Conservation (phyloP, 345 rosid genomes). For the Kandelia obovata region DNA sequence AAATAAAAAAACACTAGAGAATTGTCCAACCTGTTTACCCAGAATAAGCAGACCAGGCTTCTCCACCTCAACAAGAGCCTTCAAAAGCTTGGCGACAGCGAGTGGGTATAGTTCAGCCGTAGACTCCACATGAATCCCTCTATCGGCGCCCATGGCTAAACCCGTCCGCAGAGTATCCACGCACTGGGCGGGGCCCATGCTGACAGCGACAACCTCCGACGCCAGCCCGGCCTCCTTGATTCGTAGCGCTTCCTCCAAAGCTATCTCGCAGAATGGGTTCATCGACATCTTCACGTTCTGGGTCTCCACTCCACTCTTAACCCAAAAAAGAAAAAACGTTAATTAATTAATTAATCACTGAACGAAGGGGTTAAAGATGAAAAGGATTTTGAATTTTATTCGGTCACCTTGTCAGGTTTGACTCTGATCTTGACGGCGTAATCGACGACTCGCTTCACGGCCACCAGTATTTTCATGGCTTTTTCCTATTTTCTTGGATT, state of each 20-base stretch:
- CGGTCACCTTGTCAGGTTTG: constrained; percentile 74
- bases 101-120: constrained; percentile 49
- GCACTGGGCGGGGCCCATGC: constrained; percentile 66
- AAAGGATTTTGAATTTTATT: background rate
- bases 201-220: constrained; percentile 75
- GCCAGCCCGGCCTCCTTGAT: constrained; percentile 84
- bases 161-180: constrained; percentile 87
- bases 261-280: constrained; percentile 97
- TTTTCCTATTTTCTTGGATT: background rate
- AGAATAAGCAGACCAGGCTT: constrained; percentile 73
- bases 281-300: constrained; percentile 95
- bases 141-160: constrained; percentile 95
- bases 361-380: background rate
- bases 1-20: background rate
- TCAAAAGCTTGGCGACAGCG: constrained; percentile 72
- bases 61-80: constrained; percentile 66
- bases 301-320: constrained; percentile 86
- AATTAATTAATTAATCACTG: background rate
- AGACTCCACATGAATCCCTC: constrained; percentile 74
- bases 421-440: constrained; percentile 97
- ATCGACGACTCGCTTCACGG: constrained; percentile 85
- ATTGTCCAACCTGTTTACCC: constrained; percentile 65
- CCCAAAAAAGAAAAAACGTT: background rate
- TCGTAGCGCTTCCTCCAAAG: constrained; percentile 80
- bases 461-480: constrained; percentile 83